A percentile compares a stretch with the other conserved stretches of the same genome.
Conservation (phyloP, 495 filamentous ascomycete genomes). For the Aspergillus sclerotioniger region DNA sequence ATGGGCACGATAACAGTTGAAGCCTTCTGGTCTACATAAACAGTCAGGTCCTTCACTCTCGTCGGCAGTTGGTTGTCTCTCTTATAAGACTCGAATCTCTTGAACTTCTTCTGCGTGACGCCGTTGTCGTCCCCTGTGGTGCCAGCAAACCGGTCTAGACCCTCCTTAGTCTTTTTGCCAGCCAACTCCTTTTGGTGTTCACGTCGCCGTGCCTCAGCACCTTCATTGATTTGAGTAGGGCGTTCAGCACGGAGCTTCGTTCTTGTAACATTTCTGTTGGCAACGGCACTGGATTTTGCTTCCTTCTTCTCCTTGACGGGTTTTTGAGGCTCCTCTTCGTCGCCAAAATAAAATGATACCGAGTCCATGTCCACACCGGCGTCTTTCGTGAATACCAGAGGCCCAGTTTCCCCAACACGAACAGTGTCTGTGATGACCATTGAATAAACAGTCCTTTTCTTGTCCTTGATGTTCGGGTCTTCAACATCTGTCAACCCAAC, state of each 20-base stretch:
- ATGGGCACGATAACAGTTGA: constrained; percentile 89
- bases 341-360: constrained; percentile 96
- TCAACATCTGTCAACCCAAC: constrained; percentile 85
- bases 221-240: constrained; percentile 80
- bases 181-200: constrained; percentile 94
- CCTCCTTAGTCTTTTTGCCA: constrained; percentile 82
- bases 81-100: constrained; percentile 98
- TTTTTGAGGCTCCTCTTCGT: constrained; percentile 70
- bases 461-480: constrained; percentile 78
- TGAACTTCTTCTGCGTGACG: constrained; percentile 92
- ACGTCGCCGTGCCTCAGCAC: constrained; percentile 79
- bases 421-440: constrained; percentile 91
- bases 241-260: constrained; percentile 91
- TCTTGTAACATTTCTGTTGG: constrained; percentile 88
- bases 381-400: constrained; percentile 85
- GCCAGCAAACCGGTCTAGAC: constrained; percentile 74
- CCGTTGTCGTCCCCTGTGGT: constrained; percentile 83
- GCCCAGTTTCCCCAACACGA: constrained; percentile 72
- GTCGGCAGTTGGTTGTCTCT: constrained; percentile 90
- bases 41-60: constrained; percentile 76
- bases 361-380: constrained; percentile 87
- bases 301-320: constrained; percentile 73
- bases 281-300: constrained; percentile 74
- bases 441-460: constrained; percentile 82
- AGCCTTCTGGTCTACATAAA: constrained; percentile 88